These are phyloP conservation scores for Leucaena leucocephala DNA, from an alignment of 306 rosid species.

Conservation along the genomic window DNA sequence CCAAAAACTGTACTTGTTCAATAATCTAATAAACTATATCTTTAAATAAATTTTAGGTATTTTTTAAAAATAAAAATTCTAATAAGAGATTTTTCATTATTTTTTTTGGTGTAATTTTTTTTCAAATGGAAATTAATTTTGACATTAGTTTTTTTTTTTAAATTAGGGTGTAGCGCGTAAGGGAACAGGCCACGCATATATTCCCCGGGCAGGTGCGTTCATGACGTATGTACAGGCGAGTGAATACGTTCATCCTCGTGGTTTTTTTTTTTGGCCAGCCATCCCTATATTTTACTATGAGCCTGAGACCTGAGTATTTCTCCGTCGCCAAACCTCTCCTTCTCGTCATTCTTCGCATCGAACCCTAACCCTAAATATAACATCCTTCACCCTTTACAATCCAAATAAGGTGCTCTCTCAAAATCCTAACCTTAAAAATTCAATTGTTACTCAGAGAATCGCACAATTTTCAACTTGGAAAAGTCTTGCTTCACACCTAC, in stretches of 20 bases:
- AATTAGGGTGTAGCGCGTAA: neutral
- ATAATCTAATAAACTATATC: too few relatives aligned
- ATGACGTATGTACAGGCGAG: conserved; percentile 31
- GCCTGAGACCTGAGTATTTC: conserved; percentile 4
- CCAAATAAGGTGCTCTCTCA: neutral
- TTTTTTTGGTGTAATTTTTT: too few relatives aligned
- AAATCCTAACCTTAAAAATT: conserved; percentile 47
- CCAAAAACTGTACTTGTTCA: too few relatives aligned
- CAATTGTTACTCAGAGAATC: conserved; percentile 27
- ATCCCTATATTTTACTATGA: conserved; percentile 20
- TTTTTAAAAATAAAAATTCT: too few relatives aligned
- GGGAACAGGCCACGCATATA: neutral
- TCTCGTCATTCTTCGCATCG: conserved; percentile 40
- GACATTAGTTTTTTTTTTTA: too few relatives aligned
- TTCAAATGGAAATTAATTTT: too few relatives aligned
- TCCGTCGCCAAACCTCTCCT: conserved; percentile 10
- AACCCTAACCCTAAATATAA: conserved; percentile 71
- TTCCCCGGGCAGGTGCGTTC: neutral
- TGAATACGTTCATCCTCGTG: conserved; percentile 10
- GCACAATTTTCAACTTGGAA: neutral
- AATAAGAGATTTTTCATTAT: too few relatives aligned
- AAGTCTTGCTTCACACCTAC: conserved; percentile 6
- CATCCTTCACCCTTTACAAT: conserved; percentile 23
- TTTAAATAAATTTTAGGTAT: too few relatives aligned
- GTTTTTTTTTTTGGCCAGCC: neutral